These are phyloP conservation scores for Eucalyptus brandiana DNA, from an alignment of 345 rosid species.

Conservation along the genomic window DNA sequence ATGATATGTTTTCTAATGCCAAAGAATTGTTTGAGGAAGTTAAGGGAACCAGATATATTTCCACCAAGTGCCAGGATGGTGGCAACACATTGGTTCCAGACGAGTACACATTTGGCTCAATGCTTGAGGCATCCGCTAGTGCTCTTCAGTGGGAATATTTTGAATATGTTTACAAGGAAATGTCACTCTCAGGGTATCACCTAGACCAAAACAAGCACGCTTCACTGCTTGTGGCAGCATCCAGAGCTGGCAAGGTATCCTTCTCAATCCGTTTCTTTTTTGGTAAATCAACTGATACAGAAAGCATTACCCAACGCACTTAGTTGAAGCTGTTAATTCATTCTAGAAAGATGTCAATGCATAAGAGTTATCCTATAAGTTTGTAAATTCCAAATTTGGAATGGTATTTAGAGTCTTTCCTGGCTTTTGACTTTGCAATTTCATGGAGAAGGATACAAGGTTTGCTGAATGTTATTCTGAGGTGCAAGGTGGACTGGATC, in stretches of 20 bases:
- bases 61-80: not conserved
- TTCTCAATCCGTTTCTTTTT: not conserved
- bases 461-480: not conserved
- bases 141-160: conserved; percentile 91
- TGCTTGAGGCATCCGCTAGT: conserved; percentile 84
- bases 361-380: not conserved
- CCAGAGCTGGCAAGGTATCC: conserved; percentile 76
- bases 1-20: conserved; percentile 80
- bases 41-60: conserved; percentile 1
- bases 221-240: conserved; percentile 55
- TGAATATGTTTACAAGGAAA: conserved; percentile 72
- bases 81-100: conserved; percentile 30
- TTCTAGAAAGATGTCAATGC: not conserved
- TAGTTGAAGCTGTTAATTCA: not conserved
- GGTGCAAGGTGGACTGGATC: not conserved
- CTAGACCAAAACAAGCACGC: conserved; percentile 59
- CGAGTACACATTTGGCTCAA: conserved; percentile 57
- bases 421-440: not conserved
- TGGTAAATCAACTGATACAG: not conserved
- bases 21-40: conserved; percentile 67
- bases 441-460: not conserved
- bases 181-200: conserved; percentile 59
- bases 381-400: not conserved
- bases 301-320: not conserved
- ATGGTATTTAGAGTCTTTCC: not conserved